Evolutionary conservation across 371 early-diverging fungal genomes (phyloP).

Genomic region (Mucor piriformis): DNA sequence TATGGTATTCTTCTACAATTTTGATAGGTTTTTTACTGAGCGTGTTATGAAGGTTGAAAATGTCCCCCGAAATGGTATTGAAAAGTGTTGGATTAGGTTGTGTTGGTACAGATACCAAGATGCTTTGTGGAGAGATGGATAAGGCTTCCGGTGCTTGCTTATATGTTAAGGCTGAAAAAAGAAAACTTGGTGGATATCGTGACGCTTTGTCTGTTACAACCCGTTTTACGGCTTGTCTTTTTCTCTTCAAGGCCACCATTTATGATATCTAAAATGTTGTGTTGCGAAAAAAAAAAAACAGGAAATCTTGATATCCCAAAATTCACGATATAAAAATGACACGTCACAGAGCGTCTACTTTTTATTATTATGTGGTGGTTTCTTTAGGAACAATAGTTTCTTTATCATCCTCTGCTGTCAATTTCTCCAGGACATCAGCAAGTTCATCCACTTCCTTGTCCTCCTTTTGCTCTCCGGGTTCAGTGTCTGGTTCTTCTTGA

Average conservation of each 20-base stretch:
- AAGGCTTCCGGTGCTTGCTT: slow-evolving; percentile 37
- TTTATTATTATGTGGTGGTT: background rate
- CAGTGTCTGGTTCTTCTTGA: slow-evolving; percentile 40
- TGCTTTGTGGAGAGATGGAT: slow-evolving; percentile 34
- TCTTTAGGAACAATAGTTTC: background rate
- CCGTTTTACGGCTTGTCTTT: slow-evolving; percentile 1
- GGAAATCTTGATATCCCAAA: background rate
- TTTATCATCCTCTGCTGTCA: slow-evolving; percentile 14
- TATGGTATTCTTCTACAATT: slow-evolving; percentile 39
- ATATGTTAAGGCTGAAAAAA: slow-evolving; percentile 31
- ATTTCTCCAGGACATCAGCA: slow-evolving; percentile 40
- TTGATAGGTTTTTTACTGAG: slow-evolving; percentile 31
- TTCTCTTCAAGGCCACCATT: slow-evolving; percentile 2
- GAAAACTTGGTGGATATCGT: slow-evolving; percentile 12
- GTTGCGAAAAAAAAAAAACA: background rate
- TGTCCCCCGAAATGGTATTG: slow-evolving; percentile 37
- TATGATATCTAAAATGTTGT: background rate
- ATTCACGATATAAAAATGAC: background rate
- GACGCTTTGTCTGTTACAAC: background rate
- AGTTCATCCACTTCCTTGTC: slow-evolving; percentile 38
- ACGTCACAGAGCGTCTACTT: background rate
- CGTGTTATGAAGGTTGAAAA: slow-evolving; percentile 26
- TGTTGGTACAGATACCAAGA: slow-evolving; percentile 31
- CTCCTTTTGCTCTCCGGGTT: slow-evolving; percentile 31
- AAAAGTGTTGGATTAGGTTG: slow-evolving; percentile 30